Base-by-base conservation (phyloP, 257 asterid genomes). In the Petunia secreta region DNA sequence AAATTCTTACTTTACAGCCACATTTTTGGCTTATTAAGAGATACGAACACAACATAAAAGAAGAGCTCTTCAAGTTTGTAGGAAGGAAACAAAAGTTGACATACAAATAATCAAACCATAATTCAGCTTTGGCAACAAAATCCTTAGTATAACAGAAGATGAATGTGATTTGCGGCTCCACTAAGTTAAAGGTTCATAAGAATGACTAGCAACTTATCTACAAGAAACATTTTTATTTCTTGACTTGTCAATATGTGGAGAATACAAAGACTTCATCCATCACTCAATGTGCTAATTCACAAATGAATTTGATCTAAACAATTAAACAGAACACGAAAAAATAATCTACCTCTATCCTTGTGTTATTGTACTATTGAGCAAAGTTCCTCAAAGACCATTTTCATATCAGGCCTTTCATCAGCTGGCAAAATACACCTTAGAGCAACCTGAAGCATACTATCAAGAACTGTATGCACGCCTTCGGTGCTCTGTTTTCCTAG, bases 331-430 rank as follows among this genome's bases (percentile, higher is more conserved):
- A 75, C 75, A 59, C 62, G 44, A 75, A 75, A 25, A 68, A 75
- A 50, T 58, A 80, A 69, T 75, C 34, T 79, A 81, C 80, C 83
- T 77, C 15, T 65, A 58, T 41, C 46, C 5, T 54, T 67, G 83
- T 69, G 77, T 77, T 78, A 76, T 80, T 75, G 52, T 36, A 80
- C 77, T 41, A 85, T 79, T 7, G 81, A 82, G 25, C 91, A 91
- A 80, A 94, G 93, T n/a, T 92, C 97, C 63, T 94, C 91, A 16
- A 86, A 87, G 63, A 94, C 79, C 91, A 79, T 82, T 64, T 78
- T 90, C 93, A 94, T 88, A 80, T 92, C 97, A 59, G 97, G 97
- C 75, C 98, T 86, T 77, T 92, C 97, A 41, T 86, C 95, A 3
- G 96, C 97, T 3, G 98, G 91, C 62, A 89, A 94, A 54, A 91